phyloP scores from a whole-genome alignment of 2,329 filamentous ascomycete genomes.

The Neonectria neomacrospora region DNA sequence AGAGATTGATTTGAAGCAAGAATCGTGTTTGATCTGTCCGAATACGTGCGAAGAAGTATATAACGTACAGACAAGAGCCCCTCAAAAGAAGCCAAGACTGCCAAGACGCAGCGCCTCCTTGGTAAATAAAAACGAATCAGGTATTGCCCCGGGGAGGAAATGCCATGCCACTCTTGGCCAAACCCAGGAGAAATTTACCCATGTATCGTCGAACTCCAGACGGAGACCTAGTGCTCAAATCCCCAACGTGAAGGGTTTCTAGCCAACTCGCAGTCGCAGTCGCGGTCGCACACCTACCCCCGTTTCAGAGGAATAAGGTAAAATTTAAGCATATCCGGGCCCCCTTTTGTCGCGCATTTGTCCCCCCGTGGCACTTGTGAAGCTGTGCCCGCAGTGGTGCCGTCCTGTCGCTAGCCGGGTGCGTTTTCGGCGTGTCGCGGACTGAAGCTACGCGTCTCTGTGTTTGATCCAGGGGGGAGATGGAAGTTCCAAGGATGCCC shows the following conservation, averaged over 20 bases:
- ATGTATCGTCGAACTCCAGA: background rate
- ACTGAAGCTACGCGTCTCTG: background rate
- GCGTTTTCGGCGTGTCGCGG: background rate
- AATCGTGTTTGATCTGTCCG: background rate
- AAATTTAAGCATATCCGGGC: constrained; percentile 46
- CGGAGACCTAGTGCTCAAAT: background rate
- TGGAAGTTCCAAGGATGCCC: background rate
- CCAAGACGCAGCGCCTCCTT: background rate
- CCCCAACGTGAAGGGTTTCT: background rate
- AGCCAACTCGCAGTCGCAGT: background rate
- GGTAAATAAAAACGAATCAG: background rate
- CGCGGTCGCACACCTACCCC: background rate
- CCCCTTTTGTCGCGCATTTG: background rate
- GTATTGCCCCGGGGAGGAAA: background rate
- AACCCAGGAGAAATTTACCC: background rate
- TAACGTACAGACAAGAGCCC: background rate
- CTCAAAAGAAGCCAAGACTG: background rate
- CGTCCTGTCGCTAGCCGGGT: background rate
- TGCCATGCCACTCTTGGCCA: background rate
- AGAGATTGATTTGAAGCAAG: too few relatives aligned
- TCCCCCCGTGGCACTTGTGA: background rate
- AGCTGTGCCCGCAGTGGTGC: background rate
- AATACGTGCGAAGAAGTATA: too few relatives aligned
- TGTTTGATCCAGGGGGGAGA: background rate
- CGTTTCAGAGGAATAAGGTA: constrained; percentile 43